Evolutionary conservation across 768 basidiomycete species (phyloP).

Genomic region (Russula lepida): DNA sequence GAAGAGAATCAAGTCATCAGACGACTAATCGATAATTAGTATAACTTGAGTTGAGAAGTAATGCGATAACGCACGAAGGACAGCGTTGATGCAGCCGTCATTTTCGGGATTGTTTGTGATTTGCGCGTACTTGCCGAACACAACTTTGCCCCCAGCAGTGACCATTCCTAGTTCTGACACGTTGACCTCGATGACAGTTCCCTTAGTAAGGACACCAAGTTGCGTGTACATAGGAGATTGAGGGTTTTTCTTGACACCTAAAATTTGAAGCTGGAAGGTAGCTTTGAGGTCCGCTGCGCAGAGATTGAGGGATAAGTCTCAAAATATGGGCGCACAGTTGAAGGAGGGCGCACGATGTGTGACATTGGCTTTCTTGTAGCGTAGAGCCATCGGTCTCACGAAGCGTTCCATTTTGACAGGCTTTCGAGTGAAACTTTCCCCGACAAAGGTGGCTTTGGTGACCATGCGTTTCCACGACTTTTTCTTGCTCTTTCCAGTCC

Average conservation of each 20-base stretch:
- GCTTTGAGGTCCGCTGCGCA: conserved; percentile 88
- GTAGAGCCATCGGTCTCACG: conserved; percentile 92
- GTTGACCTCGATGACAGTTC: conserved; percentile 97
- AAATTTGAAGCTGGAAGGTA: conserved; percentile 96
- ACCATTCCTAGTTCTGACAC: conserved; percentile 98
- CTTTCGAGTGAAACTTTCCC: conserved; percentile 95
- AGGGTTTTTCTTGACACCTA: conserved; percentile 99
- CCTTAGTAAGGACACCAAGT: conserved; percentile 95
- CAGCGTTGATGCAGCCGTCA: conserved; percentile 93
- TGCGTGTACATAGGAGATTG: conserved; percentile 98
- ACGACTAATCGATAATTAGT: conserved; percentile 7
- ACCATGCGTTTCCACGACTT: conserved; percentile 99
- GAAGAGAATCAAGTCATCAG: not conserved
- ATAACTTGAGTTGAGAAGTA: not conserved
- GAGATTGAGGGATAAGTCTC: not conserved
- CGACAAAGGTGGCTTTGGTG: conserved; percentile 98
- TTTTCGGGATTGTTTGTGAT: conserved; percentile 94
- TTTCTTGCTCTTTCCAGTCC: conserved; percentile 91
- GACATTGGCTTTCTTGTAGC: conserved; percentile 97
- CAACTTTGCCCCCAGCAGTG: conserved; percentile 91
- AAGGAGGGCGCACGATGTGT: conserved; percentile 72
- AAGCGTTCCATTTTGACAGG: conserved; percentile 99
- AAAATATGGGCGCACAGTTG: not conserved
- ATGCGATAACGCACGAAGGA: conserved; percentile 57
- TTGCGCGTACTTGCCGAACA: conserved; percentile 90